Conservation (phyloP, 1,139 yeast genomes). For the Ogataea hybrid region DNA sequence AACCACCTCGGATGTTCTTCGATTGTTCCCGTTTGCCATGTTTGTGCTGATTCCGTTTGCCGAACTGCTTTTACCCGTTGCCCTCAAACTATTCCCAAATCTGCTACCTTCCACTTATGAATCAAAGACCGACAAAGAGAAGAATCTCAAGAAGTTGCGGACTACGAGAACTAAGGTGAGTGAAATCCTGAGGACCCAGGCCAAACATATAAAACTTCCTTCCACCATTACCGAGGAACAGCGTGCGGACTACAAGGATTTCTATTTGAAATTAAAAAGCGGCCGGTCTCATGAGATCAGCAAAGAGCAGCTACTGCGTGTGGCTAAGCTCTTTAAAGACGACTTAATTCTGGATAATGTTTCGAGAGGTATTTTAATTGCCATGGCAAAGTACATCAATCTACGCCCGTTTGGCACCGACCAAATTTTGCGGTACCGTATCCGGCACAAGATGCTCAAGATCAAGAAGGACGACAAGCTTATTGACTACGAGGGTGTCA, state of each 20-base stretch:
- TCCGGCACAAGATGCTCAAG: slow-evolving; percentile 86
- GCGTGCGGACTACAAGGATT: slow-evolving; percentile 72
- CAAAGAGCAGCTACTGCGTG: slow-evolving; percentile 73
- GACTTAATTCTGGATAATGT: slow-evolving; percentile 92
- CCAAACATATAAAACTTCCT: slow-evolving; percentile 67
- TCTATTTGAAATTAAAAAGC: slow-evolving; percentile 61
- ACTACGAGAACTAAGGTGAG: slow-evolving; percentile 79
- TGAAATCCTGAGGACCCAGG: slow-evolving; percentile 65
- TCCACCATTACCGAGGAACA: slow-evolving; percentile 70
- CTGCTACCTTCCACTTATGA: slow-evolving; percentile 93
- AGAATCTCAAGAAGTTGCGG: slow-evolving; percentile 65
- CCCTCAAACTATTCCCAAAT: slow-evolving; percentile 88
- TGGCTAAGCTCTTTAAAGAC: slow-evolving; percentile 89
- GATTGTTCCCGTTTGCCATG: slow-evolving; percentile 91
- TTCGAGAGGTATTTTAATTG: slow-evolving; percentile 86
- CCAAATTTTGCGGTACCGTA: slow-evolving; percentile 87
- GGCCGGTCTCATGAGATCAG: slow-evolving; percentile 56
- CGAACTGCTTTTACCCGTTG: slow-evolving; percentile 84
- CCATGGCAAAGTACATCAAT: slow-evolving; percentile 88
- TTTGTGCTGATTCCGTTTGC: slow-evolving; percentile 93
- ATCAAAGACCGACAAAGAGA: slow-evolving; percentile 67
- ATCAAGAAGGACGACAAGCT: slow-evolving; percentile 91
- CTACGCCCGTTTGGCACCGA: slow-evolving; percentile 94
- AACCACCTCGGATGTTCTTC: slow-evolving; percentile 78
- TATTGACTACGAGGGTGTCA: slow-evolving; percentile 92